Percentiles rank a stretch among this genome's conserved stretches.
Conservation (phyloP, 2,329 filamentous ascomycete species). For the Penicillium sp. region DNA sequence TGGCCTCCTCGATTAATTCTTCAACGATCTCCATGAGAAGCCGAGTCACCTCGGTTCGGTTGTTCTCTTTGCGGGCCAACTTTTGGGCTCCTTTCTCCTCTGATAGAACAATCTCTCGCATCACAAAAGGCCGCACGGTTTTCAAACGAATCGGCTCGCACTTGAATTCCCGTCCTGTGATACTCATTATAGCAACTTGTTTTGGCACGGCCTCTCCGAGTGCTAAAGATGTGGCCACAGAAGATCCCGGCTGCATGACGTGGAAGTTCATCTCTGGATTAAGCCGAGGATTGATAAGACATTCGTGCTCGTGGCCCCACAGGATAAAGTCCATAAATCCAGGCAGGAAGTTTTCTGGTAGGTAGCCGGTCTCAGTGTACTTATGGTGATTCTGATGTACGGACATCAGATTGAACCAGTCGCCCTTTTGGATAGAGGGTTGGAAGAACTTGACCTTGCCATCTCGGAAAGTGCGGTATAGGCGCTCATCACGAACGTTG, state of each 20-base stretch:
- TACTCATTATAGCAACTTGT: conserved; percentile 80
- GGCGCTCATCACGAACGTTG: conserved; percentile 91
- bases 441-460: conserved; percentile 92
- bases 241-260: conserved; percentile 97
- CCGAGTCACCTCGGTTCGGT: conserved; percentile 75
- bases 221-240: conserved; percentile 88
- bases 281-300: conserved; percentile 76
- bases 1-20: conserved; percentile 82
- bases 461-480: conserved; percentile 91
- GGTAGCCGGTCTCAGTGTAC: conserved; percentile 86
- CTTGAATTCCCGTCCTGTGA: conserved; percentile 80
- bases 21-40: conserved; percentile 77
- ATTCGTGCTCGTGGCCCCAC: conserved; percentile 98
- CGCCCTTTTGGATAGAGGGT: conserved; percentile 72
- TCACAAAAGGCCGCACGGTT: conserved; percentile 86
- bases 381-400: conserved; percentile 97
- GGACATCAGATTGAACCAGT: conserved; percentile 95
- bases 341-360: conserved; percentile 90
- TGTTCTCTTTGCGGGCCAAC: conserved; percentile 78
- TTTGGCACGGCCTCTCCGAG: conserved; percentile 89
- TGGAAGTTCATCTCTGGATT: conserved; percentile 90
- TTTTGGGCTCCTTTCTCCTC: conserved; percentile 75
- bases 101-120: conserved; percentile 74
- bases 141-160: conserved; percentile 81
- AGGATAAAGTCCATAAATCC: conserved; percentile 88